Percentiles rank a stretch among this genome's conserved stretches.
These are phyloP conservation scores for Excoecaria cochinchinensis DNA, from an alignment of 345 rosid species.

Conservation along the genomic window DNA sequence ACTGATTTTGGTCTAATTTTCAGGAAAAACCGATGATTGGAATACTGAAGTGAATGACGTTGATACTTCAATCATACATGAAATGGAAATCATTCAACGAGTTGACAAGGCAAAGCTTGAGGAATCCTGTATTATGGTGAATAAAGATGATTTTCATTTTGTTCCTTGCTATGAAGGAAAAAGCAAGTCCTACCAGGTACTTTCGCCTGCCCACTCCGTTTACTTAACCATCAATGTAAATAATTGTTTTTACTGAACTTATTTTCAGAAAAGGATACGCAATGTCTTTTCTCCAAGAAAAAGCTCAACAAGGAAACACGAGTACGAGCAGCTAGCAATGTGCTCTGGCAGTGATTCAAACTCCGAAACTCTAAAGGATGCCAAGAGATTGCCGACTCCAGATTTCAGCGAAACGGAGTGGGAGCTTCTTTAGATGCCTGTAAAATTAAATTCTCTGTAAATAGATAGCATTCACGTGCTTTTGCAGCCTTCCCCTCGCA, in stretches of 20 bases:
- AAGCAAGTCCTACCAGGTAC: constrained; percentile 64
- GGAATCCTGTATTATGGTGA: constrained; percentile 65
- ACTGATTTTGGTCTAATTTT: constrained; percentile 22
- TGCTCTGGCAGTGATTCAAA: constrained; percentile 23
- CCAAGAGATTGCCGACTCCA: constrained; percentile 18
- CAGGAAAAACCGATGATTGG: constrained; percentile 26
- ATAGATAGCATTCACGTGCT: constrained; percentile 14
- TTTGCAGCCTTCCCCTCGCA: constrained; percentile 18
- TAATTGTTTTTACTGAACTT: not conserved
- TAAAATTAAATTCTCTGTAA: constrained; percentile 5
- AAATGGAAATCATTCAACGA: constrained; percentile 28
- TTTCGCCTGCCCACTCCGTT: not conserved
- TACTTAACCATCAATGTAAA: not conserved
- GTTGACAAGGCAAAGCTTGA: constrained; percentile 41
- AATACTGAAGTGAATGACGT: constrained; percentile 12
- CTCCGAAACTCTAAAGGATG: constrained; percentile 26
- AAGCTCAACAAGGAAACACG: constrained; percentile 55
- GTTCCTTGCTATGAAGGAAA: constrained; percentile 36
- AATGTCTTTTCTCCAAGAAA: constrained; percentile 60
- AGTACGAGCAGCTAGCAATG: constrained; percentile 61
- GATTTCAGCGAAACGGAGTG: constrained; percentile 59
- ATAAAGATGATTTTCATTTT: constrained; percentile 44
- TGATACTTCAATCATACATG: constrained; percentile 26
- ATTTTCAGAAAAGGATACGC: constrained; percentile 51
- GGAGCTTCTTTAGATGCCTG: constrained; percentile 60